Base-by-base conservation (phyloP, 768 basidiomycete genomes). In the Suillus subaureus region DNA sequence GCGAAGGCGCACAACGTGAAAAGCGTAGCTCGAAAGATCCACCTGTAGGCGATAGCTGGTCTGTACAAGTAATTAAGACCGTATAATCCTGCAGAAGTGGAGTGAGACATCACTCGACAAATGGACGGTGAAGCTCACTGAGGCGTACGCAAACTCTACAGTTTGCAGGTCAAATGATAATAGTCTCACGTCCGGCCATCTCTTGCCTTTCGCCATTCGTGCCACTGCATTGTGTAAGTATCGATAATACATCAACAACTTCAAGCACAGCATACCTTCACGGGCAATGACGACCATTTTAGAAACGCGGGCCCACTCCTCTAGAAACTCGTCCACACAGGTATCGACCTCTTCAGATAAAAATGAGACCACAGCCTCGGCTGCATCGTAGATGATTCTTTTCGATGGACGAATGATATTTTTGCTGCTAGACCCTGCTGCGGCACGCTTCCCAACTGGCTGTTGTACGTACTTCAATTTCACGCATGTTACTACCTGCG, bases 381-480 rank as follows among this genome's bases (percentile, higher is more conserved):
- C 86, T 12, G 93, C 91, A 72, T 97, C 94, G 71, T 96, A 96
- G 45, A 94, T 91, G 67, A 97, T 95, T 52, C 91, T 83, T 71
- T 93, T 92, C 9, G 92, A 92, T 3, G 92, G 93, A n/a, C 89
- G 85, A 56, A 94, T 91, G 49, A 93, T 84, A 55, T 77, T 74
- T 45, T 83, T 80, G 51, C 79, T 77, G 37, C 74, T 81, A 62
- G 86, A 82, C 40, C 83, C 82, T 31, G 80, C 81, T 3, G 85
- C 87, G 9, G 86, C 86, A 4, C 80, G 78, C 70, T 90, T 91
- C 23, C 92, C 91, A 70, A 93, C 85, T 0, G 93, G 90, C 69
- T 94, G 91, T 71, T 94, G 93, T 37, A 94, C 92, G 69, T 94
- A 93, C 78, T 93, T 93, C 37, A 97, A 82, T 74, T 94, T 95